Conservation (phyloP, 2,329 filamentous ascomycete species). For the Trichoderma hamatum region DNA sequence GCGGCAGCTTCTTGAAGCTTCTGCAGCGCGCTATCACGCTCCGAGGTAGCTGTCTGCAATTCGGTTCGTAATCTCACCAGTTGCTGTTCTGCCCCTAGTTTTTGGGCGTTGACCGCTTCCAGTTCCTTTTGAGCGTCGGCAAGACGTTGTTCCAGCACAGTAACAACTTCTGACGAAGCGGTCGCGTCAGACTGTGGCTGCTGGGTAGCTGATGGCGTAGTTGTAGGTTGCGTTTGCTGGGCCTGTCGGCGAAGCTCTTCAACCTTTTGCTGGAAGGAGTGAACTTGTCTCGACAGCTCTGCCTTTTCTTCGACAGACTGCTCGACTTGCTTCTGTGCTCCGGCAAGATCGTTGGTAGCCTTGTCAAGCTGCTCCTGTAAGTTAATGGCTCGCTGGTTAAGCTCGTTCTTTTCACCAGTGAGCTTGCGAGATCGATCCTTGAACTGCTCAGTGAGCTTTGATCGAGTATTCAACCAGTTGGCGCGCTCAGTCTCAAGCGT, state of each 20-base stretch:
- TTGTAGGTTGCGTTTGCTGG: conserved; percentile 32
- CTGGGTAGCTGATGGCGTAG: conserved; percentile 40
- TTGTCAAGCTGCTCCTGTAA: conserved; percentile 55
- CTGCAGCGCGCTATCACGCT: conserved; percentile 63
- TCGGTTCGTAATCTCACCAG: conserved; percentile 59
- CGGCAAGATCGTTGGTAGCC: conserved; percentile 57
- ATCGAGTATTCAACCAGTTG: conserved; percentile 56
- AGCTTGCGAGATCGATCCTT: conserved; percentile 62
- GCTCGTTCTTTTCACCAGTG: conserved; percentile 57
- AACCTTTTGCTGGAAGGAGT: conserved; percentile 48
- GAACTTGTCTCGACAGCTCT: conserved; percentile 48
- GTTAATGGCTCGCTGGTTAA: conserved; percentile 54
- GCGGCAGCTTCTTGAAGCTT: conserved; percentile 41
- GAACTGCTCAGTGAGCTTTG: conserved; percentile 62
- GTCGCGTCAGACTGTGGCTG: conserved; percentile 42
- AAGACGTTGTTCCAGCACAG: conserved; percentile 55
- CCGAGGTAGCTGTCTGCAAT: conserved; percentile 62
- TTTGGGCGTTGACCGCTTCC: conserved; percentile 67
- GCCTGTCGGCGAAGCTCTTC: conserved; percentile 44
- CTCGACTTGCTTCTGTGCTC: conserved; percentile 46
- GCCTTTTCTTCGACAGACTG: conserved; percentile 39
- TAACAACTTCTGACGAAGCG: conserved; percentile 50
- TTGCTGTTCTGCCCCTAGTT: conserved; percentile 67
- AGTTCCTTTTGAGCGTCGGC: conserved; percentile 61
- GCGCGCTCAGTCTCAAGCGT: conserved; percentile 58